Percentiles rank a stretch among this genome's conserved stretches.
Evolutionary conservation across 2,329 filamentous ascomycete genomes (phyloP).

Genomic region (Calonectria crousiana): DNA sequence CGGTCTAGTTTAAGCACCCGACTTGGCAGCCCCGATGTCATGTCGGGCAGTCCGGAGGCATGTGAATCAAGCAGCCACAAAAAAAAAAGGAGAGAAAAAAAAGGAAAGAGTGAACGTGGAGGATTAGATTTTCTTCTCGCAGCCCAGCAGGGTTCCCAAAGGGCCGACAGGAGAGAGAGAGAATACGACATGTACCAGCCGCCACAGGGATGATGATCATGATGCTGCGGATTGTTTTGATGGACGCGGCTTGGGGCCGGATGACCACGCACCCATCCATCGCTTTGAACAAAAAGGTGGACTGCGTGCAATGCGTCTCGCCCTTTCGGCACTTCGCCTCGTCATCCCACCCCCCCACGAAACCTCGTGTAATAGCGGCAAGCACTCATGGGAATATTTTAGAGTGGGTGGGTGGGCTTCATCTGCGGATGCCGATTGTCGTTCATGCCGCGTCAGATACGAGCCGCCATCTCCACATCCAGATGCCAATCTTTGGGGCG

Average conservation of each 20-base stretch:
- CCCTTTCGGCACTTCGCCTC: no score
- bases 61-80: neutral
- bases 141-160: neutral
- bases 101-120: neutral
- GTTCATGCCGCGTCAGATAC: slow-evolving; percentile 7
- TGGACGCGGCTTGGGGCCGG: neutral
- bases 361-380: neutral
- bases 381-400: neutral
- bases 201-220: neutral
- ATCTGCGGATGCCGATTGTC: neutral
- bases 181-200: neutral
- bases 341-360: neutral
- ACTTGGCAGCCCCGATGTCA: neutral
- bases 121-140: neutral
- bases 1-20: neutral
- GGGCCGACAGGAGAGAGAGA: neutral
- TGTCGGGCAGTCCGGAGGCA: neutral
- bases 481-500: neutral
- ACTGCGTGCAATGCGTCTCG: neutral
- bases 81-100: neutral
- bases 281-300: neutral
- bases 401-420: neutral
- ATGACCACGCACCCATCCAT: neutral
- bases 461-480: neutral
- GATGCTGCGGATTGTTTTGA: no score